Evolutionary conservation across 1,284 basidiomycete genomes (phyloP).

Genomic region (Gymnopus androsaceus): DNA sequence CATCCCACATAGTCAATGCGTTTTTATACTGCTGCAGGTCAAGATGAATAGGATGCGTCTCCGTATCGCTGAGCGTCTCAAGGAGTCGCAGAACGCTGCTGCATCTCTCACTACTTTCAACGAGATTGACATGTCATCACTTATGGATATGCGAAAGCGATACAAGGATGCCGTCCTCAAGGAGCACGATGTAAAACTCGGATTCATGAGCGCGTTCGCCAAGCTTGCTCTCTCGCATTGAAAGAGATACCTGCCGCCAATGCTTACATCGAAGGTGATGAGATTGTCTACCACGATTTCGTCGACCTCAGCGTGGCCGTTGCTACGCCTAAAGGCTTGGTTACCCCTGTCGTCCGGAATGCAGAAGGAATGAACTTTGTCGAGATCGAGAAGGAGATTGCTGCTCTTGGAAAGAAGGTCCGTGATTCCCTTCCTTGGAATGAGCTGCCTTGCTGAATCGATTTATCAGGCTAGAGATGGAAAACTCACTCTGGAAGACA

Average conservation of each 20-base stretch:
- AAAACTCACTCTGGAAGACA: conserved; percentile 94
- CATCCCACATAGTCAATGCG: conserved; percentile 5
- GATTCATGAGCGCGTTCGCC: conserved; percentile 98
- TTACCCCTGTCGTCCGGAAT: conserved; percentile 95
- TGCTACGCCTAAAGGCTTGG: conserved; percentile 95
- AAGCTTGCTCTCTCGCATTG: conserved; percentile 84
- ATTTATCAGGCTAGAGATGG: conserved; percentile 79
- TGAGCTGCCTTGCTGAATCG: conserved; percentile 10
- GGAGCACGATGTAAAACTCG: conserved; percentile 94
- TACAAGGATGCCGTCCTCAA: conserved; percentile 96
- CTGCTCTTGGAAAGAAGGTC: conserved; percentile 88
- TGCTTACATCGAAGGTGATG: conserved; percentile 92
- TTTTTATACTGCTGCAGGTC: conserved; percentile 50
- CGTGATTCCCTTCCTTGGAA: conserved; percentile 8
- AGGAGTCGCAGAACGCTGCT: conserved; percentile 97
- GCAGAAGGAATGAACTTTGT: conserved; percentile 86
- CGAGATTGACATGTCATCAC: conserved; percentile 97
- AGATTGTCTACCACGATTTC: conserved; percentile 95
- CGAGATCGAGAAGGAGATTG: conserved; percentile 92
- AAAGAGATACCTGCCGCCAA: conserved; percentile 95
- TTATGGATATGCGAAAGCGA: conserved; percentile 92
- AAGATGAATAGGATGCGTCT: conserved; percentile 98
- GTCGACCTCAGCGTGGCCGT: conserved; percentile 95
- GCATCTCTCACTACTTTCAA: conserved; percentile 99
- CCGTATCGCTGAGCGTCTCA: conserved; percentile 95